phyloP scores from a whole-genome alignment of 371 early-diverging fungal species.

The Choanephora cucurbitarum region DNA sequence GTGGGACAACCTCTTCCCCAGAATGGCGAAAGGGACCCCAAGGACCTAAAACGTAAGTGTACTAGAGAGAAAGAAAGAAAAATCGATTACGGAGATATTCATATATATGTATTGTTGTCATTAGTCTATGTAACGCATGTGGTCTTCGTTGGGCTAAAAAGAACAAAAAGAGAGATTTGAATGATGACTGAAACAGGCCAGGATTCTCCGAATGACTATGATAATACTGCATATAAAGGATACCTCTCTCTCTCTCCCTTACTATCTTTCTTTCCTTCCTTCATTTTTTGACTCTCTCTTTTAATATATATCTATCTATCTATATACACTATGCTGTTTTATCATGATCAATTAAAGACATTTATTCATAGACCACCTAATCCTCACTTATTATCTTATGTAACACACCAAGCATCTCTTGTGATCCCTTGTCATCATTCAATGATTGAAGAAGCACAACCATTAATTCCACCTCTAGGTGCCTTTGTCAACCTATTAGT shows the following conservation, averaged over 20 bases:
- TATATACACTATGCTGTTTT: constrained; percentile 3
- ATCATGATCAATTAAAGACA: constrained; percentile 18
- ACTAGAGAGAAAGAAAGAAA: neutral
- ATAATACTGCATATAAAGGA: constrained; percentile 5
- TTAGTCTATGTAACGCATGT: constrained; percentile 53
- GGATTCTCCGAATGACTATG: constrained; percentile 11
- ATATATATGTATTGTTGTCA: neutral
- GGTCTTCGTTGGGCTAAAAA: constrained; percentile 49
- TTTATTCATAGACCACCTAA: constrained; percentile 26
- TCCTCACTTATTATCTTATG: constrained; percentile 21
- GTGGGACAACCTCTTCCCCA: constrained; percentile 76
- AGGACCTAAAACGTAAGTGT: constrained; percentile 61
- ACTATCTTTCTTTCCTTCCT: constrained; percentile 6
- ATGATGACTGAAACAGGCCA: constrained; percentile 25
- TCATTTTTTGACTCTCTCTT: constrained; percentile 13
- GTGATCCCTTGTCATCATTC: constrained; percentile 18
- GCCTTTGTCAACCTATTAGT: constrained; percentile 59
- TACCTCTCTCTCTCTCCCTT: constrained; percentile 8
- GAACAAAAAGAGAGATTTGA: constrained; percentile 31
- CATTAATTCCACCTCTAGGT: constrained; percentile 40
- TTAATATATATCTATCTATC: neutral
- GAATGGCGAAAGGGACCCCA: constrained; percentile 83
- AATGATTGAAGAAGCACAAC: neutral
- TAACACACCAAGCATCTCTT: constrained; percentile 27
- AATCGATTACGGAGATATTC: no score